These are phyloP conservation scores for Paecilomyces niveus DNA, from an alignment of 2,329 filamentous ascomycete species.

Conservation along the genomic window DNA sequence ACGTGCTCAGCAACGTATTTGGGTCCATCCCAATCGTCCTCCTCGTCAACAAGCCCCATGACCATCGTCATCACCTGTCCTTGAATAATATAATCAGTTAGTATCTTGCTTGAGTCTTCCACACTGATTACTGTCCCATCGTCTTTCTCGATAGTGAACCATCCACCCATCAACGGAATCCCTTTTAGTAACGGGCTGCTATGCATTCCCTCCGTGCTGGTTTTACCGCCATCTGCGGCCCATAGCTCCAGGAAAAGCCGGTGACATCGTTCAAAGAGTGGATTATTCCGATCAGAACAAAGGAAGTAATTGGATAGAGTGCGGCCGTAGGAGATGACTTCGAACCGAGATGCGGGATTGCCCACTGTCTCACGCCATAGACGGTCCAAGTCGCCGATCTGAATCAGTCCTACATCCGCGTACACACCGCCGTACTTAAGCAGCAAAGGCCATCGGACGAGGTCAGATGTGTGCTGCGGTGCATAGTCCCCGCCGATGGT, in stretches of 20 bases:
- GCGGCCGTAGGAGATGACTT: constrained; percentile 42
- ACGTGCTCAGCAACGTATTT: constrained; percentile 44
- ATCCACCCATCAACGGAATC: constrained; percentile 28
- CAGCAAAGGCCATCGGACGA: constrained; percentile 52
- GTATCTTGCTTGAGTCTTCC: constrained; percentile 35
- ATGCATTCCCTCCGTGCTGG: constrained; percentile 47
- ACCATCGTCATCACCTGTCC: constrained; percentile 47
- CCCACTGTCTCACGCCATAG: constrained; percentile 47
- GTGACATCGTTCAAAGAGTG: constrained; percentile 45
- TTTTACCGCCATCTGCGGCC: constrained; percentile 39
- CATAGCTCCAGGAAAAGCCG: constrained; percentile 46
- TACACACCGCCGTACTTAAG: constrained; percentile 53
- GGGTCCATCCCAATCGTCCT: constrained; percentile 49
- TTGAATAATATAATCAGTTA: constrained; percentile 54
- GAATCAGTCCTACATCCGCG: constrained; percentile 50
- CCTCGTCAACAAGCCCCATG: constrained; percentile 46
- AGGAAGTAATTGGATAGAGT: constrained; percentile 47
- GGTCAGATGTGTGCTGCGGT: constrained; percentile 50
- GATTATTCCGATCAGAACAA: constrained; percentile 32
- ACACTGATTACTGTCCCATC: constrained; percentile 23
- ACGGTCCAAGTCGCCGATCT: constrained; percentile 50
- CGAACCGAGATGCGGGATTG: constrained; percentile 39
- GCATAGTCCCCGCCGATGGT: constrained; percentile 45
- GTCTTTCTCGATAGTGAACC: constrained; percentile 20
- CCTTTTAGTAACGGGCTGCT: constrained; percentile 41